A percentile compares a stretch with the other conserved stretches of the same genome.
phyloP scores from a whole-genome alignment of 148 eudicot species.

The Vaccinium myrtillus region DNA sequence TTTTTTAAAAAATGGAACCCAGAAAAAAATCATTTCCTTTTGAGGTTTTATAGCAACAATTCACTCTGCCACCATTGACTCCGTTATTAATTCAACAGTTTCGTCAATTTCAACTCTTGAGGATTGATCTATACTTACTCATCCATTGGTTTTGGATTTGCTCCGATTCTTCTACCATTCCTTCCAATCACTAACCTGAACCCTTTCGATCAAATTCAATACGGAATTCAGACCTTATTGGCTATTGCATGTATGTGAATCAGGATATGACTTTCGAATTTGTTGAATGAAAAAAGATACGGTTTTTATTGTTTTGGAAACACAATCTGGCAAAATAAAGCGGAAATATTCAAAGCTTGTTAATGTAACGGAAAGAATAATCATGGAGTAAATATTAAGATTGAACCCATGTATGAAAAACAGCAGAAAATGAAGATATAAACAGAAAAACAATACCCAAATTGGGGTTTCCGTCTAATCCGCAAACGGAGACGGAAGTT shows the following conservation, averaged over 20 bases:
- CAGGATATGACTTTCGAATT: not conserved
- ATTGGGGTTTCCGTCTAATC: too few relatives aligned
- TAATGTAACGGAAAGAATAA: not conserved
- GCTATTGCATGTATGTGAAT: not conserved
- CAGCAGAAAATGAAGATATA: not conserved
- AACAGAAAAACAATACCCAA: not conserved
- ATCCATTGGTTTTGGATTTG: conserved; percentile 27
- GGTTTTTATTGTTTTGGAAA: not conserved
- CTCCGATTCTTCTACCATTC: conserved; percentile 41
- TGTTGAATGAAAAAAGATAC: not conserved
- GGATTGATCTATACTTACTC: conserved; percentile 27
- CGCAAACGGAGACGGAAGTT: too few relatives aligned
- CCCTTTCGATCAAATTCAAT: not conserved
- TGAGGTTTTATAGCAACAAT: conserved; percentile 14
- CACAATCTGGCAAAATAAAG: not conserved
- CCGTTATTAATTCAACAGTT: conserved; percentile 26
- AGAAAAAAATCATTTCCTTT: too few relatives aligned
- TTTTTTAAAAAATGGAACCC: too few relatives aligned
- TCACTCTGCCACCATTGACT: conserved; percentile 23
- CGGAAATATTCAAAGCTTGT: not conserved
- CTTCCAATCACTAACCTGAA: not conserved
- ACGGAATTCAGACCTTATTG: not conserved
- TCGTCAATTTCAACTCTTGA: conserved; percentile 25
- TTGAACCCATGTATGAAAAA: not conserved
- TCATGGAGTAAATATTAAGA: not conserved